Evolutionary conservation across 169 alveolate genomes (phyloP).

Genomic region (Eimeria falciformis): DNA sequence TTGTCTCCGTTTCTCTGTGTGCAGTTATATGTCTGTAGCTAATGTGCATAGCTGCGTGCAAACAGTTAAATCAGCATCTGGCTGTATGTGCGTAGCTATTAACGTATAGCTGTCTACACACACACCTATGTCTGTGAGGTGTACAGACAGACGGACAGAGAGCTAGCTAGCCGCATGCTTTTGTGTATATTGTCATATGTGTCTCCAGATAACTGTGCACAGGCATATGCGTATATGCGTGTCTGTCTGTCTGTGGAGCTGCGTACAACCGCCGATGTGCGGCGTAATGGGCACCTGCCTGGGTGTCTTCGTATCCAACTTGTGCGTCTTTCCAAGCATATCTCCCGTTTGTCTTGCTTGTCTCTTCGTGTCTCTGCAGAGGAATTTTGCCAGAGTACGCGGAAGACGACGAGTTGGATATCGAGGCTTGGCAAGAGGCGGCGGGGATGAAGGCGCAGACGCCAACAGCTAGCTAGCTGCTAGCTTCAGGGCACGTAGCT

Average conservation of each 20-base stretch:
- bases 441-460: not conserved
- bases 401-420: conserved; percentile 51
- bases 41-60: too few relatives aligned
- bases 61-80: too few relatives aligned
- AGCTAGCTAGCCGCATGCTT: too few relatives aligned
- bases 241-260: not conserved
- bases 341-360: not conserved
- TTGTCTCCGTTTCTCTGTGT: too few relatives aligned
- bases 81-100: too few relatives aligned
- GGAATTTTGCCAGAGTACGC: conserved; percentile 63
- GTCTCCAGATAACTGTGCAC: too few relatives aligned
- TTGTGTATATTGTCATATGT: too few relatives aligned
- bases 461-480: too few relatives aligned
- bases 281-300: not conserved
- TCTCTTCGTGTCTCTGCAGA: not conserved
- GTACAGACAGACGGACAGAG: too few relatives aligned
- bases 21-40: too few relatives aligned
- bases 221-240: not conserved
- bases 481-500: not conserved
- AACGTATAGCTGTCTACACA: too few relatives aligned
- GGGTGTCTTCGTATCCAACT: not conserved
- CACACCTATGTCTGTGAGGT: too few relatives aligned
- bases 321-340: not conserved
- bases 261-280: not conserved
- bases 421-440: conserved; percentile 61